Evolutionary conservation across 176 grass and related monocot species (phyloP), one percentile per base, ranked within the genome.

Genomic region (Musa itinerans): DNA sequence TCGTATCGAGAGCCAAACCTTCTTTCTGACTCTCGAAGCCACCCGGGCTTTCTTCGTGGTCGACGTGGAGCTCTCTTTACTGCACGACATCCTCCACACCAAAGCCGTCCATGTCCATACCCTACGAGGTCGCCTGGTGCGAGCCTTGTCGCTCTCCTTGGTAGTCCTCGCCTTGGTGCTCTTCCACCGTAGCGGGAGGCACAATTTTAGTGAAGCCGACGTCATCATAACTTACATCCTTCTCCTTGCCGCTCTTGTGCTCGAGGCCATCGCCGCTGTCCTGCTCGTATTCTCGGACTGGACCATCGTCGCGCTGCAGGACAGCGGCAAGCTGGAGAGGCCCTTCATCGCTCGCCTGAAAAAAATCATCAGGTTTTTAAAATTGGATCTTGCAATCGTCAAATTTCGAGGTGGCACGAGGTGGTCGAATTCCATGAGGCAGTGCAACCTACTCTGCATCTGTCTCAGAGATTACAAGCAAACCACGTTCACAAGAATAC

Each of bases 11-110:
- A 65, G 68, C 34, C 58, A 81, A 15, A 24, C 9, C 24, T 74
- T 29, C 50, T 84, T 79, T 57, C 14, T 26, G 22, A 1, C 14
- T 7, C 50, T 1, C 11, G 1, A 2, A 0, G 1, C 65, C 1
- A 2, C 1, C 3, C 43, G 51, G 63, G 75, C 79, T 6, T 89
- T 79, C 27, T 79, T 77, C 69, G 0, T 83, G 51, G 72, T 43
- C 0, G 87, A 89, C 78, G 76, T 89, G 16, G 79, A 89, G 80
- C 87, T 89, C 43, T 85, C 83, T 0, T 76, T 89, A 19, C 23
- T 89, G 3, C 85, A 83, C 22, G 83, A 85, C 78, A 26, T 68
- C 1, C 52, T 85, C 54, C 78, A 89, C 73, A 89, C 83, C 9
- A 89, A 89, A 58, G 53, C 79, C 2, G 21, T 25, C 52, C 8